Evolutionary conservation across 2,329 filamentous ascomycete species (phyloP), one percentile per base, ranked within the genome.

Genomic region (Penicillium brasilianum): DNA sequence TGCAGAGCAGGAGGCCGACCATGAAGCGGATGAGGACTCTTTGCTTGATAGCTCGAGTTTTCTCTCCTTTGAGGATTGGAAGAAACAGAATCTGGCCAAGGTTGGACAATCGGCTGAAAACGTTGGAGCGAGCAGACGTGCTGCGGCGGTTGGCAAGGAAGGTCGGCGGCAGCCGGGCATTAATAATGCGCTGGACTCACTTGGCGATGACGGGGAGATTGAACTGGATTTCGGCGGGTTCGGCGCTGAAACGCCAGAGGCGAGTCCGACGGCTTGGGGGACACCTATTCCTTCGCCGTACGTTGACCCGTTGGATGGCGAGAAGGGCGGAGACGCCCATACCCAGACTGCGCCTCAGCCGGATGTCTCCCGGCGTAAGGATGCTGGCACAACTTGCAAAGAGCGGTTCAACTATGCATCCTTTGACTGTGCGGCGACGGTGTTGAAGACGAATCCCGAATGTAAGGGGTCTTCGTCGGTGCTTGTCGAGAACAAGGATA

Each of bases 21-120:
- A 57, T 16, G 84, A 87, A 57, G 73, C 81, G 16, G 88, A 90
- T 59, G 82, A 83, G 6, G 90, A 90, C 51, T 88, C 87, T 1
- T 83, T 86, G 0, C 81, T 90, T 11, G 89, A 92, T 71, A 90
- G 91, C 67, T 86, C 89, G 49, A 89, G 93, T 7, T 98, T 98
- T 75, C 87, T 98, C 70, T 97, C 95, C 0, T 99, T 99, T 70
- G 95, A 98, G 74, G 94, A 98, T 71, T 99, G 95, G 95, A 98
- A 97, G 80, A 92, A 90, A 72, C 90, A 93, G 82, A 97, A 96
- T 79, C 81, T 98, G 18, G 91, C 89, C 55, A 91, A 92, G 73
- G 89, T 87, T 3, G 94, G 92, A 13, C 94, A 97, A 72, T 92
- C 81, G 72, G 90, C 79, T 67, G 91, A 84, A 77, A 88, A 84